phyloP scores from a whole-genome alignment of 139 green algal genomes.

The Ettlia oleoabundans region DNA sequence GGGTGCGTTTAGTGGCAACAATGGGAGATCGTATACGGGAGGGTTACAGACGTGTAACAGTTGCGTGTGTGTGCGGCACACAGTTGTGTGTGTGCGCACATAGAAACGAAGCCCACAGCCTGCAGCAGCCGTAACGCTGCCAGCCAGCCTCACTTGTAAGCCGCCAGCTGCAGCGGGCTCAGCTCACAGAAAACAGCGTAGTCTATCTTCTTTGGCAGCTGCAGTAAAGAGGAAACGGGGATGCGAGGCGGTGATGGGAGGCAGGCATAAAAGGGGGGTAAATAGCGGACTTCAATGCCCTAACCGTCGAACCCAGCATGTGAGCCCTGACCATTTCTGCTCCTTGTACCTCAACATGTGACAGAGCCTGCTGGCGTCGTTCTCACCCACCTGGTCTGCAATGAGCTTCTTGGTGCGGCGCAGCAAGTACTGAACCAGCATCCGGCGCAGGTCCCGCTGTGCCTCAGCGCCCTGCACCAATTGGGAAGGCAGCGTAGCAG shows the following conservation, averaged over 20 bases:
- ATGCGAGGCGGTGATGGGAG: neutral
- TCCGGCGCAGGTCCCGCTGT: constrained; percentile 38
- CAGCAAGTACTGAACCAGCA: constrained; percentile 60
- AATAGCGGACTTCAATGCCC: neutral
- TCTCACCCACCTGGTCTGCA: constrained; percentile 33
- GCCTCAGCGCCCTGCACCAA: constrained; percentile 16
- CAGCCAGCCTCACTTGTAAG: constrained; percentile 54
- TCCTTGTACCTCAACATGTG: too few species aligned
- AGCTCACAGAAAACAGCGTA: constrained; percentile 81
- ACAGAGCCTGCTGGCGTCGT: too few species aligned
- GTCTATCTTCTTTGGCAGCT: constrained; percentile 77
- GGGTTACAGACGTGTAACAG: too few species aligned
- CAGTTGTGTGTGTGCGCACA: too few species aligned
- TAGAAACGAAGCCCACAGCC: neutral
- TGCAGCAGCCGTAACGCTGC: neutral
- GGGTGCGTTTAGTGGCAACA: too few species aligned
- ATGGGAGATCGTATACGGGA: too few species aligned
- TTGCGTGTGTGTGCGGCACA: too few species aligned
- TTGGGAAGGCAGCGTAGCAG: neutral
- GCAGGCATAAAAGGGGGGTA: neutral
- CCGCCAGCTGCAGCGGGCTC: constrained; percentile 59
- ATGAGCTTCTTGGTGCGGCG: constrained; percentile 77
- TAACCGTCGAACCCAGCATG: neutral
- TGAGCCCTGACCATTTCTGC: too few species aligned
- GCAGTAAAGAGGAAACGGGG: neutral